Evolutionary conservation across 2,329 filamentous ascomycete species (phyloP).

Genomic region (Alternaria brassicae): DNA sequence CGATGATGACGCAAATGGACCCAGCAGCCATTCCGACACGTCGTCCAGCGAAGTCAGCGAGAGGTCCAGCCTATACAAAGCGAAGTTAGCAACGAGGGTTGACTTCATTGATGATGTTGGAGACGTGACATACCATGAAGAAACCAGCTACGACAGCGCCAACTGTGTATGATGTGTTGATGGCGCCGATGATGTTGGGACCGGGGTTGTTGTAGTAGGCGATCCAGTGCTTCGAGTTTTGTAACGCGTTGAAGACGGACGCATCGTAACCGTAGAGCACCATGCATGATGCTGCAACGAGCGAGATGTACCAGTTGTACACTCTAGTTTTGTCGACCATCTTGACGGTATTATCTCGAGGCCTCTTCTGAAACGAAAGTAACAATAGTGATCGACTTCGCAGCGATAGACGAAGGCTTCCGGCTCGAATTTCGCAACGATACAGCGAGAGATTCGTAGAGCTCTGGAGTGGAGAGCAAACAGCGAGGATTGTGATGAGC

Average conservation of each 20-base stretch:
- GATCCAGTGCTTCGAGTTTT: constrained; percentile 71
- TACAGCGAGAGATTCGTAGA: constrained; percentile 26
- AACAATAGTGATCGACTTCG: not conserved
- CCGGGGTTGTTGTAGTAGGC: constrained; percentile 65
- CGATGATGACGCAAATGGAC: constrained; percentile 69
- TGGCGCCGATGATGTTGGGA: constrained; percentile 58
- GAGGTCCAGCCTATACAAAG: constrained; percentile 60
- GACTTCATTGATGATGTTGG: not conserved
- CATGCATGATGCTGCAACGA: constrained; percentile 76
- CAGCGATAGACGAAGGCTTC: constrained; percentile 5
- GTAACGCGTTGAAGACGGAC: constrained; percentile 75
- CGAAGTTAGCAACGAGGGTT: not conserved
- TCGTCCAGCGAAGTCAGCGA: constrained; percentile 68
- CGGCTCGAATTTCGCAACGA: constrained; percentile 23
- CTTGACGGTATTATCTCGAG: constrained; percentile 19
- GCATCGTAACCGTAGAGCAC: constrained; percentile 78
- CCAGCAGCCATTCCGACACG: constrained; percentile 70
- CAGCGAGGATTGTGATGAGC: constrained; percentile 8
- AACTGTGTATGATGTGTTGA: constrained; percentile 75
- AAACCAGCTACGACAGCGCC: constrained; percentile 74
- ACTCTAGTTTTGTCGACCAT: constrained; percentile 49
- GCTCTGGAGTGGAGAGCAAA: constrained; percentile 16
- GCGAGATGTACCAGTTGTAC: constrained; percentile 68
- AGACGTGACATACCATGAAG: constrained; percentile 57
- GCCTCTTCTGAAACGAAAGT: not conserved